Evolutionary conservation across 371 early-diverging fungal genomes (phyloP).

Genomic region (Actinomortierella wolfii): DNA sequence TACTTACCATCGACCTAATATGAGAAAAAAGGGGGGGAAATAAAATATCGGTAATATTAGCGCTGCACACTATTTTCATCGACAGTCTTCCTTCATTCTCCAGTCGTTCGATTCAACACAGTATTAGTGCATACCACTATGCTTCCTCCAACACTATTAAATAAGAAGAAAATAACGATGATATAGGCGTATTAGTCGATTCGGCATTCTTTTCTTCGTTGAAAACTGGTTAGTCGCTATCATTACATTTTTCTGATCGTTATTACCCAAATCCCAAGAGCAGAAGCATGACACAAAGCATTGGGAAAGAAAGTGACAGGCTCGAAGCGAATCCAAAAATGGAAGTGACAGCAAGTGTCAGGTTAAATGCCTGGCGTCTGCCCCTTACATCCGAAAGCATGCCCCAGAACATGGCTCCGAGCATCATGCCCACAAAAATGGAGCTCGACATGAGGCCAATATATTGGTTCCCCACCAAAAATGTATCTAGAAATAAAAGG

Average conservation of each 20-base stretch:
- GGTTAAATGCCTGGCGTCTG: constrained; percentile 76
- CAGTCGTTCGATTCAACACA: no score
- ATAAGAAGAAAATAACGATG: no score
- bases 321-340: constrained; percentile 75
- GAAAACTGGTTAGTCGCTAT: no score
- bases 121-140: no score
- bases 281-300: constrained; percentile 67
- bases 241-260: neutral
- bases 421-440: constrained; percentile 80
- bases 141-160: no score
- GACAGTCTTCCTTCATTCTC: no score
- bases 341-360: constrained; percentile 77
- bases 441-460: constrained; percentile 71
- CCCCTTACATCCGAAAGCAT: constrained; percentile 77
- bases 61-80: no score
- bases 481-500: constrained; percentile 52
- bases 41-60: neutral
- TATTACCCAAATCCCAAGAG: constrained; percentile 76
- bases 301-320: constrained; percentile 65
- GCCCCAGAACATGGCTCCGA: constrained; percentile 87
- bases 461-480: constrained; percentile 58
- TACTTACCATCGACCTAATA: neutral
- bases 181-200: no score
- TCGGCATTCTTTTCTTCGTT: no score
- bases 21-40: neutral